Base-by-base conservation (phyloP, 352 stramenopile species). In the Phytopythium vexans region DNA sequence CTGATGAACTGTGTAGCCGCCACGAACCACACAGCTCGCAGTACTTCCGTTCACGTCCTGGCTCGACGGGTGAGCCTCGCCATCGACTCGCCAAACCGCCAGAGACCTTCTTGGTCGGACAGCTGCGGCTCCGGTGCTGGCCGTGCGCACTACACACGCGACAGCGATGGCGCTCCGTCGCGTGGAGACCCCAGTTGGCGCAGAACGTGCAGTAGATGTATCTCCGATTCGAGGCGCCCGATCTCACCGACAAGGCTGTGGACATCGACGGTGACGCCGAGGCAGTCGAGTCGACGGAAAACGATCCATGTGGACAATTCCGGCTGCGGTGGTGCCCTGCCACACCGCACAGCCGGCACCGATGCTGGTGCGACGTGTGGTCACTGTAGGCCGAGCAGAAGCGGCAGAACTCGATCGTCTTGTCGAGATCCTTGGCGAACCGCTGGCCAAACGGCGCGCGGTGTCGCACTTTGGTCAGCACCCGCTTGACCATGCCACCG, bases 301-400 rank as follows among this genome's bases (percentile, higher is more conserved):
- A 66, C 14, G 52, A 58, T 11, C 47, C 61, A 58, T 75, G 52
- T 11, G 70, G 61, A 39, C 80, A 90, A 35, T 64, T 72, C 15
- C 72, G 74, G 61, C 80, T 90, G 10, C 80, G 80, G 57, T 90
- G 80, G 45, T 76, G 59, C 10, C 80, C 80, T 0, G 72, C 64
- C 1, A 76, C 60, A 0, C 74, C 75, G 42, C 80, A 90, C n/a
- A 82, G 62, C 11, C 80, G 74, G 52, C 80, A 90, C 10, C 74
- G 68, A 54, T 88, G 80, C 58, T 90, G 75, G 21, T 54, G 44
- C 9, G 80, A 77, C n/a, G 64, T 77, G 52, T 89, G 80, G 36
- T 82, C 77, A 34, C 80, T 69, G 52, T 88, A 89, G 9, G 77
- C 72, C n/a, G 77, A 66, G 41, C 80, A 90, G 14, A 90, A 85